These are phyloP conservation scores for Oligophagozyma castellii DNA, from an alignment of 1,139 yeast genomes.

Conservation along the genomic window DNA sequence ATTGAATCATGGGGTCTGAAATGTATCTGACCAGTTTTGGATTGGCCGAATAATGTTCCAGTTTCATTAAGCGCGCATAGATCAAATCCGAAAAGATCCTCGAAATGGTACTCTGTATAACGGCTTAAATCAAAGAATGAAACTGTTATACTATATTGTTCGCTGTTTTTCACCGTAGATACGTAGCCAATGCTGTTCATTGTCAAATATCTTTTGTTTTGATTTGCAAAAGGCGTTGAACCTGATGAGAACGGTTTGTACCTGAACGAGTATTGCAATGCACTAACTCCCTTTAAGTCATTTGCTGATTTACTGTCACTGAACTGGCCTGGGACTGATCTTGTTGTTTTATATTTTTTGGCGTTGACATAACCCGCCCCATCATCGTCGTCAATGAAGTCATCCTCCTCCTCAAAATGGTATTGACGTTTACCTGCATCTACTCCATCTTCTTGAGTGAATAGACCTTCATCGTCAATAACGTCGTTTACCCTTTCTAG, in stretches of 20 bases:
- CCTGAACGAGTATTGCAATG: conserved; percentile 6
- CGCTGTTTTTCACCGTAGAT: conserved; percentile 58
- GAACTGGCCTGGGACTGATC: not conserved
- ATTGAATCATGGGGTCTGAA: conserved; percentile 31
- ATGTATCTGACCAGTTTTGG: conserved; percentile 26
- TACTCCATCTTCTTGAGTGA: conserved; percentile 13
- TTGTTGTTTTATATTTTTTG: conserved; percentile 7
- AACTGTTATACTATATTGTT: conserved; percentile 61
- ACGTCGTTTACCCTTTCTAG: conserved; percentile 20
- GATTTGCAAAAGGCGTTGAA: conserved; percentile 62
- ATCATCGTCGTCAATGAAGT: conserved; percentile 44
- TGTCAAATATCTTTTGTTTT: conserved; percentile 59
- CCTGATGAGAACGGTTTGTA: conserved; percentile 48
- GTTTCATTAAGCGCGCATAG: conserved; percentile 57
- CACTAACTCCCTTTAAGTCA: not conserved
- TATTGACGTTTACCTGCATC: conserved; percentile 22
- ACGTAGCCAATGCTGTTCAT: conserved; percentile 75
- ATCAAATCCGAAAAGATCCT: conserved; percentile 59
- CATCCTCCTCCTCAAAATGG: conserved; percentile 26
- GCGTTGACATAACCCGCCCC: conserved; percentile 34
- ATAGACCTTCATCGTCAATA: conserved; percentile 17
- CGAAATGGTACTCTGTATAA: conserved; percentile 79
- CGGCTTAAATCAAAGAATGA: conserved; percentile 72
- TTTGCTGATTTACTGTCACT: not conserved
- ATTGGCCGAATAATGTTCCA: conserved; percentile 53